Evolutionary conservation across 345 rosid species (phyloP), one percentile per base, ranked within the genome.

Genomic region (Jatropha curcas): DNA sequence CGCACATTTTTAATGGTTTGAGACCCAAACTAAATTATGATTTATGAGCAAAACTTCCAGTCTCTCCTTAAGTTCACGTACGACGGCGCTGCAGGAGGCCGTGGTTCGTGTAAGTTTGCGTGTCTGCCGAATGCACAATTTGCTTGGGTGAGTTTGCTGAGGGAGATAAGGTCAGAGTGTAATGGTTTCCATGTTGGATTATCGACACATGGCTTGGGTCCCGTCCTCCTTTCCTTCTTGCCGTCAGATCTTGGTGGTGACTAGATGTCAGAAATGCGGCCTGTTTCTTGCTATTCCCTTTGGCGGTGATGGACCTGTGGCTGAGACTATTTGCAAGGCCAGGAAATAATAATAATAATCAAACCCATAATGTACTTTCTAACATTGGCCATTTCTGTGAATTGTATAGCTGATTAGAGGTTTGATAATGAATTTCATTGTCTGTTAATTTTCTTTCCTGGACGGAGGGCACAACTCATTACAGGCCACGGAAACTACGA

Each of bases 181-280:
- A 78, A 92, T 81, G 93, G 92, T 7, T 92, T 92, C 78, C 97
- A 92, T 79, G 88, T 80, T 31, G 79, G 74, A 19, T 92, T 72
- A 88, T 92, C 25, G 87, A 84, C 69, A 81, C 72, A n/a, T 90
- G 94, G 97, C 72, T 90, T 37, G 75, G 79, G 58, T 82, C 91
- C 8, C 90, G 77, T 77, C 87, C 22, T 86, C 97, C 0, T 92
- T 96, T 68, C 97, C 98, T 55, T 89, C 92, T 67, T 93, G 97
- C 76, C 89, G 98, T 24, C 89, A 85, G 73, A 52, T 81, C 39
- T 72, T 84, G 43, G 78, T 70, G 68, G 81, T 78, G 56, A 51
- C 74, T 5, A 60, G 82, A 68, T 81, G 84, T 56, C 79, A 71
- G 50, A 84, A 71, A 70, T 84, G 84, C 24, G 84, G 85, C 37